Conservation (phyloP, 2,329 filamentous ascomycete species). For the Trichophyton equinum region DNA sequence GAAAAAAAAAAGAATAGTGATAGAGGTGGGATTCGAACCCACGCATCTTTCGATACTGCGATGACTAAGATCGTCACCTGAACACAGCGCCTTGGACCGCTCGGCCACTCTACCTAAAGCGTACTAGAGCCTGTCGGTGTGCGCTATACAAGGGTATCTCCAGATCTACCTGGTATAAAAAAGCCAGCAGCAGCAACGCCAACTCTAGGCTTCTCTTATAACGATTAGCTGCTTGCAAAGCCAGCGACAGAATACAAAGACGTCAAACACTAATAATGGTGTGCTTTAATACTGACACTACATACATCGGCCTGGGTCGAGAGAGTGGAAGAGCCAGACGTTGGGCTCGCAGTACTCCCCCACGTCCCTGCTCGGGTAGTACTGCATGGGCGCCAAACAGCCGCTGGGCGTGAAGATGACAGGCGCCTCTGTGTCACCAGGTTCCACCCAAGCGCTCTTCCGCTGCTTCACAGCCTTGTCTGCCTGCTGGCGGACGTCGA, state of each 20-base stretch:
- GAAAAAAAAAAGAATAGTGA: not conserved
- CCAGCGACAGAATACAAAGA: no score
- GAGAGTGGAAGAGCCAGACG: not conserved
- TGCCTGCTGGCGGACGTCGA: not conserved
- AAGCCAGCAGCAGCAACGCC: no score
- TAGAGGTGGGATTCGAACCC: constrained; percentile 5
- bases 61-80: not conserved
- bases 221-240: no score
- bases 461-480: not conserved
- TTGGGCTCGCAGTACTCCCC: not conserved
- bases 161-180: no score
- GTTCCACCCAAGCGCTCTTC: not conserved
- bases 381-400: not conserved
- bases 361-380: not conserved
- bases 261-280: no score
- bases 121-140: not conserved
- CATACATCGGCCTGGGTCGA: not conserved
- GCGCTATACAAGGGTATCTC: not conserved
- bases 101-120: constrained; percentile 2
- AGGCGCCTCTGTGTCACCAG: not conserved
- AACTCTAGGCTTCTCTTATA: no score
- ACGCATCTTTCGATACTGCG: constrained; percentile 6
- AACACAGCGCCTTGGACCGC: constrained; percentile 5
- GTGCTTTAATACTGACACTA: not conserved
- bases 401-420: not conserved